A percentile compares a stretch with the other conserved stretches of the same genome.
Evolutionary conservation across 2,329 filamentous ascomycete species (phyloP).

Genomic region (Epichloe coenophiala): DNA sequence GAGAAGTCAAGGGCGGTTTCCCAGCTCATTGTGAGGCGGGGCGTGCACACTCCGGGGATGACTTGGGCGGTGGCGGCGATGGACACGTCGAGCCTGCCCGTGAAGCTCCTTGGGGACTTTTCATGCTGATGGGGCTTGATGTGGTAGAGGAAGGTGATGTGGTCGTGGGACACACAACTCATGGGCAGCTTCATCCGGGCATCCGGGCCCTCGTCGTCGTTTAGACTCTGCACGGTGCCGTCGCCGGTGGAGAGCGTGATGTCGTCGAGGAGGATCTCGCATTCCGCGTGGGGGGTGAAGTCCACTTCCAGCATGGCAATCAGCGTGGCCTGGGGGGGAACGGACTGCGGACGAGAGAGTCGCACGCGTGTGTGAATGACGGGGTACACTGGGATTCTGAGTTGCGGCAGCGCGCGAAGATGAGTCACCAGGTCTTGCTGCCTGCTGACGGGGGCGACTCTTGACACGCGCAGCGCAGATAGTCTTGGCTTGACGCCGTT

Average conservation of each 20-base stretch:
- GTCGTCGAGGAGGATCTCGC: slow-evolving; percentile 46
- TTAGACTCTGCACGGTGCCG: slow-evolving; percentile 45
- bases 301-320: slow-evolving; percentile 63
- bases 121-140: slow-evolving; percentile 40
- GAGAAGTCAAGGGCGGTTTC: slow-evolving; percentile 57
- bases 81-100: slow-evolving; percentile 42
- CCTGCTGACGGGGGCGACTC: slow-evolving; percentile 55
- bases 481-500: slow-evolving; percentile 50
- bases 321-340: slow-evolving; percentile 44
- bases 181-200: slow-evolving; percentile 37
- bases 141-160: slow-evolving; percentile 61
- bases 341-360: slow-evolving; percentile 50
- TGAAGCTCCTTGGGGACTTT: slow-evolving; percentile 29
- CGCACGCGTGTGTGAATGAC: slow-evolving; percentile 60
- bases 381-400: slow-evolving; percentile 52
- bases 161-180: slow-evolving; percentile 56
- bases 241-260: slow-evolving; percentile 45
- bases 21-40: slow-evolving; percentile 53
- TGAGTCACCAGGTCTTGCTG: slow-evolving; percentile 48
- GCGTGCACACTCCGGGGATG: slow-evolving; percentile 42
- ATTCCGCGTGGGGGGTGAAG: slow-evolving; percentile 56
- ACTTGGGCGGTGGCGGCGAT: slow-evolving; percentile 47
- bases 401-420: slow-evolving; percentile 48
- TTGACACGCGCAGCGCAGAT: slow-evolving; percentile 60
- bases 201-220: slow-evolving; percentile 22